These are phyloP conservation scores for Aureobasidium sp. DNA, from an alignment of 2,329 filamentous ascomycete species.

Conservation along the genomic window DNA sequence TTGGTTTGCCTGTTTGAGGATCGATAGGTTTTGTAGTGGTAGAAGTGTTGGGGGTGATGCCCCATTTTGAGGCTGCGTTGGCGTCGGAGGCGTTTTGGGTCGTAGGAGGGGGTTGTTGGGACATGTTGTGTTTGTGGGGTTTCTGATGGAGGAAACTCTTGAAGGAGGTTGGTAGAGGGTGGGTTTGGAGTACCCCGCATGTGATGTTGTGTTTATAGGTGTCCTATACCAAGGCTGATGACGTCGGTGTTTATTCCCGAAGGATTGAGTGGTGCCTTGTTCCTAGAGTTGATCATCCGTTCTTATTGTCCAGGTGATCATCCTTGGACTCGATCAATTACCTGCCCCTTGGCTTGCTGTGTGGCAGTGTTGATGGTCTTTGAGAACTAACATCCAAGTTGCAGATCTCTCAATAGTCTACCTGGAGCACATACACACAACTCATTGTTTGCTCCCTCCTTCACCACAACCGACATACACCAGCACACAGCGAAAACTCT, in stretches of 20 bases:
- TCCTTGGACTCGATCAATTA: too few relatives aligned
- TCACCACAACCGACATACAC: too few relatives aligned
- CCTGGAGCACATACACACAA: too few relatives aligned
- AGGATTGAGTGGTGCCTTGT: too few relatives aligned
- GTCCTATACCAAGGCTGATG: neutral
- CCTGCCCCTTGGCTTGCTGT: too few relatives aligned
- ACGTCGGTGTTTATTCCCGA: neutral
- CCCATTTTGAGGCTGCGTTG: slow-evolving; percentile 13
- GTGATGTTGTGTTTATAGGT: neutral
- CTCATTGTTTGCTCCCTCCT: too few relatives aligned
- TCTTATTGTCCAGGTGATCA: neutral
- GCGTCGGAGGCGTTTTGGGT: neutral
- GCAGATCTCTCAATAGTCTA: too few relatives aligned
- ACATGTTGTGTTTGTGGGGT: neutral
- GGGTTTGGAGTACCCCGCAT: neutral
- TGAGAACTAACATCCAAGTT: too few relatives aligned
- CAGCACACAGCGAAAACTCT: too few relatives aligned
- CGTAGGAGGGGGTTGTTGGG: neutral
- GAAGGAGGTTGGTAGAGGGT: neutral
- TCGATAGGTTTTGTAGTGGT: neutral
- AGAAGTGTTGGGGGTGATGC: slow-evolving; percentile 6
- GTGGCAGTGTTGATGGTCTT: too few relatives aligned
- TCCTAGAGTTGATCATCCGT: neutral
- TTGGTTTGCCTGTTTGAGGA: neutral
- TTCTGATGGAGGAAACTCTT: neutral